phyloP scores from a whole-genome alignment of 345 rosid genomes.

The Physaria fendleri region DNA sequence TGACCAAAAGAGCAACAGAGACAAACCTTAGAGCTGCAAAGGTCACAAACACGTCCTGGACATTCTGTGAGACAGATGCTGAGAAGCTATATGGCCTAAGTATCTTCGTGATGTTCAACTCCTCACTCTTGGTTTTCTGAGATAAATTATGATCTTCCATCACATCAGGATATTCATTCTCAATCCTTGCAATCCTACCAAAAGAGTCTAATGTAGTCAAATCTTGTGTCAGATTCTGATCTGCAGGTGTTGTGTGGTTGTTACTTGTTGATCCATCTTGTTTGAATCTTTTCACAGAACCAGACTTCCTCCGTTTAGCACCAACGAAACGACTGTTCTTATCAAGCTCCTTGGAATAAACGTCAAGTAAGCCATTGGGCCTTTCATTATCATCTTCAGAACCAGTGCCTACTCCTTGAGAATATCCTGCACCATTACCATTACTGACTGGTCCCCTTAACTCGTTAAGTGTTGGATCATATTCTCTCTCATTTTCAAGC shows the following conservation, averaged over 20 bases:
- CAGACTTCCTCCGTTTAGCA: constrained; percentile 84
- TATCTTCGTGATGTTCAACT: constrained; percentile 51
- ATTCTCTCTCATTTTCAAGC: constrained; percentile 49
- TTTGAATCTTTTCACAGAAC: constrained; percentile 90
- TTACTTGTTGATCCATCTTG: constrained; percentile 44
- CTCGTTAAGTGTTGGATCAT: constrained; percentile 87
- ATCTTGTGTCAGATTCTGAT: constrained; percentile 36
- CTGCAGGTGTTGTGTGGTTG: constrained; percentile 24
- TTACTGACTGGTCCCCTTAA: constrained; percentile 47
- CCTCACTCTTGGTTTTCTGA: constrained; percentile 36
- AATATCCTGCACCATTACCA: constrained; percentile 40
- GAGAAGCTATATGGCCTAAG: constrained; percentile 68
- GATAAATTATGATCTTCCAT: constrained; percentile 29
- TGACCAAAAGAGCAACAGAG: background rate
- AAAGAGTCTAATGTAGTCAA: constrained; percentile 36
- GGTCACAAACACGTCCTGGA: constrained; percentile 69
- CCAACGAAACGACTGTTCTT: constrained; percentile 58
- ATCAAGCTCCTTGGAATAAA: constrained; percentile 40
- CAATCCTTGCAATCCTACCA: constrained; percentile 39
- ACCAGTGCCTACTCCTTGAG: constrained; percentile 39
- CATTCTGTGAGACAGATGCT: constrained; percentile 47
- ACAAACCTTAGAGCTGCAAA: constrained; percentile 78
- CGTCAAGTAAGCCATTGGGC: constrained; percentile 43
- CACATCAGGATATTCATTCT: constrained; percentile 37
- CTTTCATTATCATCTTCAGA: constrained; percentile 40